Evolutionary conservation across 345 rosid genomes (phyloP).

Genomic region (Ceriops zippeliana): DNA sequence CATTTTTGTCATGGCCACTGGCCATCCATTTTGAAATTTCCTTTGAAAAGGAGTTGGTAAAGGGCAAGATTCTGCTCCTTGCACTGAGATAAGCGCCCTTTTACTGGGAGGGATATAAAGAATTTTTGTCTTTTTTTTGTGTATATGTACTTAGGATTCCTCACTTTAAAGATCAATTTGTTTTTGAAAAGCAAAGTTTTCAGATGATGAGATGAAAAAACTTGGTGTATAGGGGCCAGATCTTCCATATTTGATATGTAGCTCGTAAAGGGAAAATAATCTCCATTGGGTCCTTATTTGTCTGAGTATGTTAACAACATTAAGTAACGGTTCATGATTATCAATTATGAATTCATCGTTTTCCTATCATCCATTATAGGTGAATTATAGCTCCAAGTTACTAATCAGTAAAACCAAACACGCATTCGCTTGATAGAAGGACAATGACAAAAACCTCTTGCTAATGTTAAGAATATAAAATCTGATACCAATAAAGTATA

Average conservation of each 20-base stretch:
- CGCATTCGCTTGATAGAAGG: constrained; percentile 17
- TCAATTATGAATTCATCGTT: background rate
- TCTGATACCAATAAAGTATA: constrained; percentile 9
- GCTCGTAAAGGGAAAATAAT: background rate
- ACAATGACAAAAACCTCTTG: constrained; percentile 29
- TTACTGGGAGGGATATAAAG: constrained; percentile 30
- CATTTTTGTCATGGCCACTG: constrained; percentile 34
- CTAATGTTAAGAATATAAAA: constrained; percentile 24
- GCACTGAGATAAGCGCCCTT: constrained; percentile 20
- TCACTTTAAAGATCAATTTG: constrained; percentile 32
- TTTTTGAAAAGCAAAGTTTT: background rate
- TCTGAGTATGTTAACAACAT: background rate
- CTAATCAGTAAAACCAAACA: constrained; percentile 11
- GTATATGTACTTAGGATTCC: constrained; percentile 58
- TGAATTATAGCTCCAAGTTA: constrained; percentile 22
- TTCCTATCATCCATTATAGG: constrained; percentile 17
- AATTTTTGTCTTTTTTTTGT: constrained; percentile 46
- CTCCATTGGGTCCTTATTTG: background rate
- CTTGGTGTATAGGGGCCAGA: no score
- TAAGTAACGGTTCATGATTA: background rate
- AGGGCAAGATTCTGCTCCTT: constrained; percentile 34
- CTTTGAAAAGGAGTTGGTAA: constrained; percentile 11
- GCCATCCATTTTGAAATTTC: constrained; percentile 18
- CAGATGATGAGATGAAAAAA: background rate
- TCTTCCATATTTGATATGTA: no score